Evolutionary conservation across 2,329 filamentous ascomycete species (phyloP).

Genomic region (Cordyceps tenuipes): DNA sequence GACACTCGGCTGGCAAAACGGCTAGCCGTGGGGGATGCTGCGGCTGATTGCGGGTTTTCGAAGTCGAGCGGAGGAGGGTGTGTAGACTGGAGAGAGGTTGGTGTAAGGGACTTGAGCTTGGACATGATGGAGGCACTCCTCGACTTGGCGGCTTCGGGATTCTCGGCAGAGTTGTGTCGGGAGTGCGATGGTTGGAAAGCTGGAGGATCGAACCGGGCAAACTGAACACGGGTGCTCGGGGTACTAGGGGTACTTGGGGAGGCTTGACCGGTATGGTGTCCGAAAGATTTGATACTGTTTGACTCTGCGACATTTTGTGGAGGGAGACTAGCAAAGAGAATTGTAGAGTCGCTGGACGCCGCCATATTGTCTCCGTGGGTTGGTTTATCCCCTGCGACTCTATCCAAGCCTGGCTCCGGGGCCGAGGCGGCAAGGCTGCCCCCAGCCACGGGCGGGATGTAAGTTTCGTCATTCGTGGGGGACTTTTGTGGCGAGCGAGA

Average conservation of each 20-base stretch:
- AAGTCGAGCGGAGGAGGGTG: constrained; percentile 28
- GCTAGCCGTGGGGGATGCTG: constrained; percentile 33
- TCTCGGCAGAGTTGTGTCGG: constrained; percentile 58
- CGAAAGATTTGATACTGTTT: constrained; percentile 22
- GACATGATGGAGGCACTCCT: constrained; percentile 63
- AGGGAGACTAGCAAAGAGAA: neutral
- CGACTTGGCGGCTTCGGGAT: constrained; percentile 53
- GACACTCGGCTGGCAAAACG: constrained; percentile 39
- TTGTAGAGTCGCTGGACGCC: neutral
- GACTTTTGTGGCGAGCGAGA: constrained; percentile 13
- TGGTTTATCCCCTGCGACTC: neutral
- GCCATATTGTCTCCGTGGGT: neutral
- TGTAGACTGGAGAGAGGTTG: constrained; percentile 40
- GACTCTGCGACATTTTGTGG: neutral
- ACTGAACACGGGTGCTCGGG: constrained; percentile 52
- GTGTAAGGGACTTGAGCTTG: constrained; percentile 67
- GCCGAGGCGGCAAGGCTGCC: constrained; percentile 21
- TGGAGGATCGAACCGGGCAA: constrained; percentile 48
- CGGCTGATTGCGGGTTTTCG: constrained; percentile 35
- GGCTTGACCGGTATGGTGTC: neutral
- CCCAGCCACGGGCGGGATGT: constrained; percentile 29
- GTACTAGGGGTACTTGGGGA: constrained; percentile 31
- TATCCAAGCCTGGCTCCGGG: neutral
- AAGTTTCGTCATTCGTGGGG: constrained; percentile 16
- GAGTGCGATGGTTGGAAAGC: constrained; percentile 45